Evolutionary conservation across 108 stramenopile species (phyloP).

Genomic region (Pseudonitzschia multiseries): DNA sequence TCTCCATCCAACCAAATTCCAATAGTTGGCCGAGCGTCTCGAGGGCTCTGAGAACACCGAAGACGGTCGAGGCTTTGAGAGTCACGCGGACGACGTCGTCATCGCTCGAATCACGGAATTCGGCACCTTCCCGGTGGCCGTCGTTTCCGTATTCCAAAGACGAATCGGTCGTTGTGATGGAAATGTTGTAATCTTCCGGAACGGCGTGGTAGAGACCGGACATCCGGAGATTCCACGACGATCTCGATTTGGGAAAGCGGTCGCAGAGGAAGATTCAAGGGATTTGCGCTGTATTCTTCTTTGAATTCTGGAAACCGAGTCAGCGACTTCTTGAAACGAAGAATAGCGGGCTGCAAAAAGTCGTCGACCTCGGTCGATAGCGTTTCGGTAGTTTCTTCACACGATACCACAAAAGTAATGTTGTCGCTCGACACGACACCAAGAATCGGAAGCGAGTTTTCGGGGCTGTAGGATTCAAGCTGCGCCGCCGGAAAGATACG

Average conservation of each 20-base stretch:
- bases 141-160: background rate
- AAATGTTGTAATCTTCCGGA: conserved; percentile 49
- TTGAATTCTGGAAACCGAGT: conserved; percentile 26
- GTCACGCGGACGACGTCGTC: conserved; percentile 5
- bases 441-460: conserved; percentile 4
- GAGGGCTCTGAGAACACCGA: conserved; percentile 54
- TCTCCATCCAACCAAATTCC: conserved; percentile 40
- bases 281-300: conserved; percentile 31
- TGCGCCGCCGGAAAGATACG: conserved; percentile 40
- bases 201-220: conserved; percentile 27
- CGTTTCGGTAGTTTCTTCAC: background rate
- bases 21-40: conserved; percentile 67
- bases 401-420: conserved; percentile 4
- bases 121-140: background rate
- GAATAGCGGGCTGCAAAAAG: conserved; percentile 24
- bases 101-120: background rate
- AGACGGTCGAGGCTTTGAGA: conserved; percentile 45
- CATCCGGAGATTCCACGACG: conserved; percentile 16
- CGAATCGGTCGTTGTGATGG: background rate
- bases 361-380: background rate
- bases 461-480: conserved; percentile 16
- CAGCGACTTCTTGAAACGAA: conserved; percentile 22
- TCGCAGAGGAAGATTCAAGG: conserved; percentile 9
- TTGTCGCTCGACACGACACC: conserved; percentile 7
- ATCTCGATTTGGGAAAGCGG: conserved; percentile 13